Conservation (phyloP, 2,329 filamentous ascomycete genomes). For the Penicillium fuscoglaucum region DNA sequence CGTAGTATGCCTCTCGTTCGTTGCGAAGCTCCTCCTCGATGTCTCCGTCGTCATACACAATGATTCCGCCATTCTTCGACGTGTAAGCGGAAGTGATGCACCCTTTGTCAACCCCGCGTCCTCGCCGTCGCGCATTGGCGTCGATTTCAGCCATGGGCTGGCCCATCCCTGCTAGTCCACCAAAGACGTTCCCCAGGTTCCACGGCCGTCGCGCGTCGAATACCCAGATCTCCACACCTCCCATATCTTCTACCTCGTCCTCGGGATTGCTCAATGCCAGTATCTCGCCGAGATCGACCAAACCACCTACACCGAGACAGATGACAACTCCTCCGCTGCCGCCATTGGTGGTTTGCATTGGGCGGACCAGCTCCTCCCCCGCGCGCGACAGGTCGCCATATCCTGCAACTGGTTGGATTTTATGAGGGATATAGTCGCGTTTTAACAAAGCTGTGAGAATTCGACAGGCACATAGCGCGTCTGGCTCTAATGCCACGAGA, state of each 20-base stretch:
- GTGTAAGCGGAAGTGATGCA: slow-evolving; percentile 70
- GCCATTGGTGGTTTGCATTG: slow-evolving; percentile 82
- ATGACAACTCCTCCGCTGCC: slow-evolving; percentile 86
- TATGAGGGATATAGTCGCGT: slow-evolving; percentile 96
- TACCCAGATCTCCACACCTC: slow-evolving; percentile 93
- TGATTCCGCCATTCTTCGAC: slow-evolving; percentile 78
- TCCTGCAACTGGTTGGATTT: slow-evolving; percentile 90
- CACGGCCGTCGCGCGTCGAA: slow-evolving; percentile 88
- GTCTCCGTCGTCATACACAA: slow-evolving; percentile 95
- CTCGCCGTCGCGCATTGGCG: slow-evolving; percentile 48
- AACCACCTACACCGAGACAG: slow-evolving; percentile 87
- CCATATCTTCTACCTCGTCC: slow-evolving; percentile 62
- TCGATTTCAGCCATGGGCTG: slow-evolving; percentile 52
- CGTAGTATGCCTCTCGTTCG: slow-evolving; percentile 80
- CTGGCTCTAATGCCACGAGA: slow-evolving; percentile 89
- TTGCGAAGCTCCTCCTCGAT: slow-evolving; percentile 76
- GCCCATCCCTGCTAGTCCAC: slow-evolving; percentile 61
- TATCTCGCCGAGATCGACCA: slow-evolving; percentile 80
- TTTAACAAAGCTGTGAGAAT: slow-evolving; percentile 92
- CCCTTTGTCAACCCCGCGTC: slow-evolving; percentile 69
- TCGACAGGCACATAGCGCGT: slow-evolving; percentile 91
- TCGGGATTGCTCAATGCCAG: slow-evolving; percentile 74
- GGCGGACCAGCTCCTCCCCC: slow-evolving; percentile 74
- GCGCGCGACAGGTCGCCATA: slow-evolving; percentile 85
- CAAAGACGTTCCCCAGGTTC: slow-evolving; percentile 94